A percentile compares a stretch with the other conserved stretches of the same genome.
These are phyloP conservation scores for Boletus rubropictus DNA, from an alignment of 768 basidiomycete species.

Conservation along the genomic window DNA sequence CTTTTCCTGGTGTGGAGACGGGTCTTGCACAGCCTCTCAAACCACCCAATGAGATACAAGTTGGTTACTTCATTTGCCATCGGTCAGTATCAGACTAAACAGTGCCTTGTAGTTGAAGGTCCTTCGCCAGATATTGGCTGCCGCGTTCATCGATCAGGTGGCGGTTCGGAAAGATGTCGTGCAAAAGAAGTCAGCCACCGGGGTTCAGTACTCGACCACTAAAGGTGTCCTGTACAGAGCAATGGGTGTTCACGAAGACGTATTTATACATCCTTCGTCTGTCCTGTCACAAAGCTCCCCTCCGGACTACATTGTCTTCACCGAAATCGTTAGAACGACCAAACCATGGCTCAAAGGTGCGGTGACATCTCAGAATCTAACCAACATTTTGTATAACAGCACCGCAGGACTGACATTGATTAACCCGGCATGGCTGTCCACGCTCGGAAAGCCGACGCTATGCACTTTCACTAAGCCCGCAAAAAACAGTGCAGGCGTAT, in stretches of 20 bases:
- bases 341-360: slow-evolving; percentile 78
- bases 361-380: neutral
- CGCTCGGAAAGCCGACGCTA: slow-evolving; percentile 68
- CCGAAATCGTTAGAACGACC: slow-evolving; percentile 74
- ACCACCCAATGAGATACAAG: slow-evolving; percentile 79
- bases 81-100: neutral
- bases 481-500: slow-evolving; percentile 58
- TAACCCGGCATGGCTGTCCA: slow-evolving; percentile 83
- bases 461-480: slow-evolving; percentile 88
- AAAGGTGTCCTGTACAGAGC: slow-evolving; percentile 81
- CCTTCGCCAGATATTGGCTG: slow-evolving; percentile 78
- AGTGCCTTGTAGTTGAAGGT: slow-evolving; percentile 69
- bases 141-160: slow-evolving; percentile 93
- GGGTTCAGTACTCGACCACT: slow-evolving; percentile 65
- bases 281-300: slow-evolving; percentile 61
- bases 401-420: slow-evolving; percentile 69
- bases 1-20: slow-evolving; percentile 60
- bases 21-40: slow-evolving; percentile 58
- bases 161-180: slow-evolving; percentile 85
- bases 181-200: slow-evolving; percentile 50
- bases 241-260: slow-evolving; percentile 75
- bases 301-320: slow-evolving; percentile 82
- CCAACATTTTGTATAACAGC: slow-evolving; percentile 1
- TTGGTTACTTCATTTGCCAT: slow-evolving; percentile 24
- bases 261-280: slow-evolving; percentile 91